Evolutionary conservation across 2,329 filamentous ascomycete species (phyloP).

Genomic region (Bisporella sp.): DNA sequence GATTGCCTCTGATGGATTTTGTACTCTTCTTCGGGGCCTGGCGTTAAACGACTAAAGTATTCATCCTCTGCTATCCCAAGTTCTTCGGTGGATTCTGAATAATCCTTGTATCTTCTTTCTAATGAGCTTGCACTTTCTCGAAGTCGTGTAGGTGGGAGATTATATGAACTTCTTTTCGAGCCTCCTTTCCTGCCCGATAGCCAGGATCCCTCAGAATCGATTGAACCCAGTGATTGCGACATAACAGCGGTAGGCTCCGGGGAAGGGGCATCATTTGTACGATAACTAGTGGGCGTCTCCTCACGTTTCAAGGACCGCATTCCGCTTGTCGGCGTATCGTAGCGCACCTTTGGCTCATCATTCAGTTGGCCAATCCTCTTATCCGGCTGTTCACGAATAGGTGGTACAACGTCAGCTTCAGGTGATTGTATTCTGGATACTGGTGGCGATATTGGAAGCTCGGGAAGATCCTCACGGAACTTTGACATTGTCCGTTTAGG

Average conservation of each 20-base stretch:
- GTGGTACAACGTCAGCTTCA: conserved; percentile 45
- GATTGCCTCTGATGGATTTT: conserved; percentile 33
- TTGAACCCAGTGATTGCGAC: conserved; percentile 83
- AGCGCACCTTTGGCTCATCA: conserved; percentile 32
- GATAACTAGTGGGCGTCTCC: conserved; percentile 39
- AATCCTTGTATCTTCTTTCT: conserved; percentile 41
- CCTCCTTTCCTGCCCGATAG: conserved; percentile 63
- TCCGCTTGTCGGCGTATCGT: conserved; percentile 42
- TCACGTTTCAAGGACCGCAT: conserved; percentile 33
- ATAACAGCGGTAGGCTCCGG: conserved; percentile 46
- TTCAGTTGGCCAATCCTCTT: conserved; percentile 19
- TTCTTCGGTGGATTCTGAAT: conserved; percentile 58
- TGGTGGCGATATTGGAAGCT: conserved; percentile 78
- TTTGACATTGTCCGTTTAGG: conserved; percentile 81
- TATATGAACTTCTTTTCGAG: conserved; percentile 35
- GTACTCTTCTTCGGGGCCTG: conserved; percentile 26
- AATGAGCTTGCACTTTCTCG: conserved; percentile 35
- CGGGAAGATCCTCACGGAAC: conserved; percentile 87
- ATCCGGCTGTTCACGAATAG: conserved; percentile 25
- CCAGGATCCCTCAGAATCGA: conserved; percentile 96
- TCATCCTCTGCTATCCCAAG: conserved; percentile 63
- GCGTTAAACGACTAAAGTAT: conserved; percentile 55
- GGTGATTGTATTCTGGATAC: conserved; percentile 76
- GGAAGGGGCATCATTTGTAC: conserved; percentile 35
- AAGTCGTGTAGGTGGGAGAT: conserved; percentile 36